Percentiles rank a stretch among this genome's conserved stretches.
Conservation (phyloP, 345 rosid genomes). For the Eucalyptus brandiana region DNA sequence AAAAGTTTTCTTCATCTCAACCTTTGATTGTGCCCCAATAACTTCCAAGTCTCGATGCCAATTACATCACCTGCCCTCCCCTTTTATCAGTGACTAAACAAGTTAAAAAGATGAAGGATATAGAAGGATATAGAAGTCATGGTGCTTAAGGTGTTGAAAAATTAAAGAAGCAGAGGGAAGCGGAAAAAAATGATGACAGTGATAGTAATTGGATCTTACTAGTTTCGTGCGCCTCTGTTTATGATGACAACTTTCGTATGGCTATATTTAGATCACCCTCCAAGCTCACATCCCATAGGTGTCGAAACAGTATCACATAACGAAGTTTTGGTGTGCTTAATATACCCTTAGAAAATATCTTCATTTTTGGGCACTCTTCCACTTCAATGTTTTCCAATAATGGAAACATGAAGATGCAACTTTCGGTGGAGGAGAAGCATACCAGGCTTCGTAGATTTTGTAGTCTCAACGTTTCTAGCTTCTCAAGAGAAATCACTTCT, state of each 20-base stretch:
- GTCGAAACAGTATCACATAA: fast-evolving
- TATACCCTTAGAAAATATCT: background rate
- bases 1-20: background rate
- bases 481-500: background rate
- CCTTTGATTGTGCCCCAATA: background rate
- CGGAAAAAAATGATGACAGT: too few relatives aligned
- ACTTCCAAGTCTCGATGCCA: fast-evolving
- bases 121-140: background rate
- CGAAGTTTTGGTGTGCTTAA: background rate
- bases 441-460: fast-evolving
- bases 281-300: fast-evolving
- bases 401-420: background rate
- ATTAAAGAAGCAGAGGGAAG: background rate
- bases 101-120: background rate
- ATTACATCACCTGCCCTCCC: background rate
- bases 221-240: fast-evolving
- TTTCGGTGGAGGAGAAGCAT: background rate
- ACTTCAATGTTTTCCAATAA: fast-evolving
- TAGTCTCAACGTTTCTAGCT: fast-evolving
- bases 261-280: background rate
- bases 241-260: background rate
- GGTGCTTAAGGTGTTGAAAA: background rate
- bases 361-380: background rate
- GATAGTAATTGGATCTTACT: background rate
- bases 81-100: background rate